A percentile compares a stretch with the other conserved stretches of the same genome.
These are phyloP conservation scores for Collybia sordida DNA, from an alignment of 768 basidiomycete genomes.

Conservation along the genomic window DNA sequence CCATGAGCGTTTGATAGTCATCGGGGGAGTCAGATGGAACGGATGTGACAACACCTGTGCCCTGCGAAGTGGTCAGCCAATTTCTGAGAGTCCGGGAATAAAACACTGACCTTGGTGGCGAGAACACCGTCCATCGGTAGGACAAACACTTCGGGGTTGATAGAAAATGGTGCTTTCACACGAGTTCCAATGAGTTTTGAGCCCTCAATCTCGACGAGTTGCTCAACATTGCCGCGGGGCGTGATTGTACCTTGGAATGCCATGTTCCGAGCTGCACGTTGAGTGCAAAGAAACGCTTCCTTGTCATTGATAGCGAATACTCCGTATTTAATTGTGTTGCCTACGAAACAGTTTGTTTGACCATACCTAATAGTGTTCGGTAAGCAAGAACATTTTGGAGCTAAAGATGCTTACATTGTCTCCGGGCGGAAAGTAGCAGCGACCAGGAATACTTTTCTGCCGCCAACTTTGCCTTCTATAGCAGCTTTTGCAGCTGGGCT, in stretches of 20 bases:
- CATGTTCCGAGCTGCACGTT: constrained; percentile 96
- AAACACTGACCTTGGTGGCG: constrained; percentile 71
- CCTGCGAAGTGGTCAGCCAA: constrained; percentile 39
- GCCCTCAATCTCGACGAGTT: constrained; percentile 79
- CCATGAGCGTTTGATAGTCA: constrained; percentile 86
- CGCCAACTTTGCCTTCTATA: constrained; percentile 69
- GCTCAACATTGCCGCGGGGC: constrained; percentile 67
- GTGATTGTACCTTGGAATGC: constrained; percentile 87
- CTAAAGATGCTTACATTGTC: constrained; percentile 70
- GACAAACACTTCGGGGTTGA: constrained; percentile 88
- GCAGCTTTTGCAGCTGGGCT: constrained; percentile 62
- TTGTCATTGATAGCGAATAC: constrained; percentile 85
- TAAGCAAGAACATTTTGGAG: constrained; percentile 8
- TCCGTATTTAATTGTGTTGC: constrained; percentile 87
- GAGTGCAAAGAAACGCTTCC: constrained; percentile 86
- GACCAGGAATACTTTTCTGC: constrained; percentile 86
- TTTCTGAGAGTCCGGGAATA: background rate
- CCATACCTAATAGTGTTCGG: constrained; percentile 67
- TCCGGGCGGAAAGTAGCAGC: constrained; percentile 96
- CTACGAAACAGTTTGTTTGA: constrained; percentile 97
- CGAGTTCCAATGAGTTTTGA: constrained; percentile 81
- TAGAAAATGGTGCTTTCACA: constrained; percentile 82
- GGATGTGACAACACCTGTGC: constrained; percentile 97
- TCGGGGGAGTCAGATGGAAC: constrained; percentile 99
- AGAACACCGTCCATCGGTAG: constrained; percentile 99